These are phyloP conservation scores for Capsella bursapastoris DNA, from an alignment of 345 rosid genomes.

Conservation along the genomic window DNA sequence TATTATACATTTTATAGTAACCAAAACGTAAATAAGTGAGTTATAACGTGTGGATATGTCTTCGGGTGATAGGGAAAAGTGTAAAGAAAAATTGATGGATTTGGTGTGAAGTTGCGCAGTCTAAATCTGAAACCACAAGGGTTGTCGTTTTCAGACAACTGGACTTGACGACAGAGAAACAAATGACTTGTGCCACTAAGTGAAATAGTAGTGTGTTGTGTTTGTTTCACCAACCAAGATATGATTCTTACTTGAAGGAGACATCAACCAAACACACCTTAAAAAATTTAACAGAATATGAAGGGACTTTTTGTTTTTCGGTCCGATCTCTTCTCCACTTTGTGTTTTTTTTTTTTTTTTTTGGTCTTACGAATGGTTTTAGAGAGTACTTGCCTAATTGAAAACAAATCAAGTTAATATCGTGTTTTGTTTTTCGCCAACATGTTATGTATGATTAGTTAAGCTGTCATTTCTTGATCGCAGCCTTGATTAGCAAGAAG, in stretches of 20 bases:
- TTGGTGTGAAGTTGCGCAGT: constrained; percentile 38
- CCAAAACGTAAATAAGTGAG: not conserved
- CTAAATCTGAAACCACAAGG: constrained; percentile 40
- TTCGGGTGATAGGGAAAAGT: constrained; percentile 12
- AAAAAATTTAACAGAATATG: constrained; percentile 32
- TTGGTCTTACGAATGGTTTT: constrained; percentile 6
- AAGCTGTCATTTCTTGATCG: constrained; percentile 21
- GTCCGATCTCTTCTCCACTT: constrained; percentile 32
- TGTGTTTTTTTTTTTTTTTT: constrained; percentile 16
- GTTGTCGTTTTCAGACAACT: constrained; percentile 40
- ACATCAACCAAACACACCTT: constrained; percentile 35
- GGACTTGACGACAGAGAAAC: not conserved
- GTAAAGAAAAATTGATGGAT: constrained; percentile 3
- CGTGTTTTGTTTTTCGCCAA: constrained; percentile 25
- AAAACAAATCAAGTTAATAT: constrained; percentile 2
- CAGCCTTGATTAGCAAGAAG: constrained; percentile 21
- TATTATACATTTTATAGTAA: not conserved
- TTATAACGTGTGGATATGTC: not conserved
- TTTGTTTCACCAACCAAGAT: constrained; percentile 43
- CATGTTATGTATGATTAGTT: constrained; percentile 22
- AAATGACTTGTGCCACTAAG: constrained; percentile 6
- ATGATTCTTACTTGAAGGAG: constrained; percentile 42
- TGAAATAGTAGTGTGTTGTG: constrained; percentile 29
- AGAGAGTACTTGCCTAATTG: constrained; percentile 23
- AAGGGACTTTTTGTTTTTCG: constrained; percentile 41